Base-by-base conservation (phyloP, 2,329 filamentous ascomycete species). In the Aspergillus sp. region DNA sequence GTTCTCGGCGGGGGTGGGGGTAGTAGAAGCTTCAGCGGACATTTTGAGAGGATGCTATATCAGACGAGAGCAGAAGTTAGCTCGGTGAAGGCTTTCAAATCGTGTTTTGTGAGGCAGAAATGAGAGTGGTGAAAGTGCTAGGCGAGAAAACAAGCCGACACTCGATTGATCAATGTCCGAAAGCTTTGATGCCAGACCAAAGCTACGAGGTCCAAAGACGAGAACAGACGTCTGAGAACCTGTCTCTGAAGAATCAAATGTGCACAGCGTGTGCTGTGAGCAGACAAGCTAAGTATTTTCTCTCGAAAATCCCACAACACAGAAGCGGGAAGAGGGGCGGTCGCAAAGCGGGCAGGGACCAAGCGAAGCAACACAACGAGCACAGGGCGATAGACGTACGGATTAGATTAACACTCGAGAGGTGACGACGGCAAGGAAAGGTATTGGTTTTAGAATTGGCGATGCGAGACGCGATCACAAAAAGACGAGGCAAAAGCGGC, bases 1-100 rank as follows among this genome's bases (percentile, higher is more conserved):
- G 66, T 63, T 71, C 64, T 89, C 89, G 72, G 83, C 82, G 72
- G 86, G 54, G 30, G 54, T 85, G 76, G 91, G 88, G 77, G 92
- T 84, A 78, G 86, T 91, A 80, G 85, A 83, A 74, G 90, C 89
- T 77, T 95, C 91, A 81, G 87, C 87, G 80, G 93, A 90, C 89
- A 92, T 91, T 73, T 91, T 90, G 66, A 55, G 17, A 22, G 49
- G 60, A 81, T 76, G 83, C 79, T 80, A 55, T 64, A 52, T 56
- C 45, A 25, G 8, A 38, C 30, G 22, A 22, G 30, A 55, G 17
- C 34, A 9, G 28, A 19, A 11, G 53, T 66, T 55, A 61, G 53
- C 61, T 57, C 25, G 57, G 11, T 17, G 28, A 56, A 59, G 41
- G 43, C 54, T 54, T 17, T 13, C 45, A 9, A 19, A 13, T 5